These are phyloP conservation scores for Microcyclospora pomicola DNA, from an alignment of 2,329 filamentous ascomycete genomes.

Conservation along the genomic window DNA sequence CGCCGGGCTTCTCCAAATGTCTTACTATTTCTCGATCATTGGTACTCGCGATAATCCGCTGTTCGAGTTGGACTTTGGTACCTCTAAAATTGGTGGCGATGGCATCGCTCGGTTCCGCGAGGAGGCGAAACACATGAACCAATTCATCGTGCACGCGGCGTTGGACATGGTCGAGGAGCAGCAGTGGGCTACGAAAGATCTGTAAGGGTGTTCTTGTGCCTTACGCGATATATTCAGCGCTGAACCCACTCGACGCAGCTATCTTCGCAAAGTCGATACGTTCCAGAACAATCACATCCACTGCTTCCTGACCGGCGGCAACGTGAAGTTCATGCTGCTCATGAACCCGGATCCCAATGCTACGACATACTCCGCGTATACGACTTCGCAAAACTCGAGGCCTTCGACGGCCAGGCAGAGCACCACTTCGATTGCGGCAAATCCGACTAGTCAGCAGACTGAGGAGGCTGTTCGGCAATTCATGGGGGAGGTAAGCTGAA, in stretches of 20 bases:
- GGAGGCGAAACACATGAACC: slow-evolving; percentile 83
- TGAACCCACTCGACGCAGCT: slow-evolving; percentile 43
- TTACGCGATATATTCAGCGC: not conserved
- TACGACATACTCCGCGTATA: slow-evolving; percentile 22
- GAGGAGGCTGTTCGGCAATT: slow-evolving; percentile 94
- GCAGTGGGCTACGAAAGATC: slow-evolving; percentile 77
- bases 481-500: slow-evolving; percentile 51
- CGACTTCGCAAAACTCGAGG: slow-evolving; percentile 14
- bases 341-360: slow-evolving; percentile 53
- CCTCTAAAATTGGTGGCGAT: slow-evolving; percentile 89
- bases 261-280: slow-evolving; percentile 90
- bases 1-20: slow-evolving; percentile 45
- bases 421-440: slow-evolving; percentile 32
- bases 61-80: slow-evolving; percentile 95
- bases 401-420: slow-evolving; percentile 20
- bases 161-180: slow-evolving; percentile 93
- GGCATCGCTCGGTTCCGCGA: slow-evolving; percentile 79
- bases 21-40: slow-evolving; percentile 96
- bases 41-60: slow-evolving; percentile 91
- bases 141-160: slow-evolving; percentile 90
- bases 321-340: slow-evolving; percentile 86
- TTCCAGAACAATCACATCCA: slow-evolving; percentile 90
- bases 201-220: slow-evolving; percentile 41
- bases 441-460: slow-evolving; percentile 76
- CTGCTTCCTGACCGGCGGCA: slow-evolving; percentile 83